phyloP scores from a whole-genome alignment of 2,329 filamentous ascomycete species.

The Ophiostoma quercus region DNA sequence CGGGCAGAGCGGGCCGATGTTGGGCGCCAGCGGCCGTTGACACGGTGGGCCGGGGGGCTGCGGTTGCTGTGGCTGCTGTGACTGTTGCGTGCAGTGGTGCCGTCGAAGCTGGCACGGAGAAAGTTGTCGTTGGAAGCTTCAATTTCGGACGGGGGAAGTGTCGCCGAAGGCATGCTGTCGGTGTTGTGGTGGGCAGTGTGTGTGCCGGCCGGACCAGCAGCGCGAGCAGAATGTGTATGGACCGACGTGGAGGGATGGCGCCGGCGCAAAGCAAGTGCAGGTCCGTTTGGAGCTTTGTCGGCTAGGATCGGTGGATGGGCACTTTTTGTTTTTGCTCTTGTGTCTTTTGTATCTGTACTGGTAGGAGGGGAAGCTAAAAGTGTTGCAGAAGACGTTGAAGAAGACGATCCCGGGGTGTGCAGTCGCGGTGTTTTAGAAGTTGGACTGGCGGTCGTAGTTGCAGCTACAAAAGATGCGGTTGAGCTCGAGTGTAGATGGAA shows the following conservation, averaged over 20 bases:
- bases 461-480: neutral
- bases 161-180: slow-evolving; percentile 14
- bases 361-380: neutral
- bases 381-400: neutral
- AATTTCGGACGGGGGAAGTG: neutral
- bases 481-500: neutral
- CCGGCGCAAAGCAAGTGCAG: neutral
- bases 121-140: slow-evolving; percentile 13
- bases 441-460: neutral
- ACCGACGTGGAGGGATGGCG: neutral
- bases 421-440: neutral
- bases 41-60: neutral
- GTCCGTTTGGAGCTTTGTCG: neutral
- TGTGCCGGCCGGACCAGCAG: neutral
- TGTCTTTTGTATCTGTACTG: neutral
- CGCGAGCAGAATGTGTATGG: neutral
- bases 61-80: neutral
- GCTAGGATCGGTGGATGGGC: neutral
- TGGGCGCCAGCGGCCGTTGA: slow-evolving; percentile 18
- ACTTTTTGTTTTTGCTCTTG: neutral
- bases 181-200: neutral
- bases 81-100: neutral
- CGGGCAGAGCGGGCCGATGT: slow-evolving; percentile 15
- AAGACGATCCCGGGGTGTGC: neutral
- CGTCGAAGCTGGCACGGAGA: slow-evolving; percentile 18